phyloP scores from a whole-genome alignment of 768 basidiomycete genomes.

The Suillus luteus region DNA sequence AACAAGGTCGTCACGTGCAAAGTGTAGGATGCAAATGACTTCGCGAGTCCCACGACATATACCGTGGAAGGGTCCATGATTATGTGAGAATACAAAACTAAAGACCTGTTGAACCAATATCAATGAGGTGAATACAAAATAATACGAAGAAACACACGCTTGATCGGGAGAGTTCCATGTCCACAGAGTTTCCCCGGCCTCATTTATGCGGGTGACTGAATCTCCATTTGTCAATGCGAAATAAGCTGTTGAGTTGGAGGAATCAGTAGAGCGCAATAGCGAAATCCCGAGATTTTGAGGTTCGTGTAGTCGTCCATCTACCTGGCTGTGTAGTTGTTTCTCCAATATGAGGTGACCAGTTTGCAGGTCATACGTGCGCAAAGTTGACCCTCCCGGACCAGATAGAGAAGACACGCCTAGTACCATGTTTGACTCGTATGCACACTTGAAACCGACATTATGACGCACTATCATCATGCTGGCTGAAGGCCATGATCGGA shows the following conservation, averaged over 20 bases:
- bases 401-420: constrained; percentile 74
- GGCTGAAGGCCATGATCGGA: constrained; percentile 63
- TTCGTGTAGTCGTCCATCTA: constrained; percentile 47
- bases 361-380: constrained; percentile 65
- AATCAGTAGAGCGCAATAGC: constrained; percentile 42
- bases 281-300: constrained; percentile 58
- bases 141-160: constrained; percentile 45
- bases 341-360: constrained; percentile 72
- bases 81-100: constrained; percentile 65
- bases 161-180: constrained; percentile 70
- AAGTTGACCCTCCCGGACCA: constrained; percentile 66
- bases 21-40: constrained; percentile 53
- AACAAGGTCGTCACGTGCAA: constrained; percentile 68
- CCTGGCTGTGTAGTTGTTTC: constrained; percentile 53
- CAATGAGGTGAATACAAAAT: constrained; percentile 10
- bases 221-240: constrained; percentile 64
- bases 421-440: constrained; percentile 5
- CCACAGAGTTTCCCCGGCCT: constrained; percentile 64
- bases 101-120: constrained; percentile 45
- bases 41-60: constrained; percentile 53
- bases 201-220: constrained; percentile 53
- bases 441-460: constrained; percentile 3
- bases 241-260: constrained; percentile 33
- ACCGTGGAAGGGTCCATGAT: constrained; percentile 52
- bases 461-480: constrained; percentile 55